Evolutionary conservation across 805 yeast species (phyloP).

Genomic region (Wickerhamiella nectarea): DNA sequence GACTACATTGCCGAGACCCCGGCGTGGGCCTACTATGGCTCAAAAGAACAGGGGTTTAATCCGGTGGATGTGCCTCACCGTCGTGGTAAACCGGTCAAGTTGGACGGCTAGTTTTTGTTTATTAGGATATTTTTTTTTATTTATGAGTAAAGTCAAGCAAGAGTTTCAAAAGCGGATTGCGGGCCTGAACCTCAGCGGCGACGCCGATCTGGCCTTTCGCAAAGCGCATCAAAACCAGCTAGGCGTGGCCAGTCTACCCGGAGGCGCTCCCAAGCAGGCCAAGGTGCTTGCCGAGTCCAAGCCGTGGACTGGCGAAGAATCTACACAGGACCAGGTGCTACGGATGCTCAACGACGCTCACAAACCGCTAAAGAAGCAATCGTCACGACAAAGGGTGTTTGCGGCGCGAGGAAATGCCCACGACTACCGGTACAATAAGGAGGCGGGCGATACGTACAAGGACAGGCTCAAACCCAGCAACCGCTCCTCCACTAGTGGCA

Average conservation of each 20-base stretch:
- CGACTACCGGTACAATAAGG: conserved; percentile 43
- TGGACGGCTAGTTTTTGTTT: neutral
- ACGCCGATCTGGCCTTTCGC: conserved; percentile 27
- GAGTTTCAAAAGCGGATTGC: conserved; percentile 7
- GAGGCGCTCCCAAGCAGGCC: conserved; percentile 32
- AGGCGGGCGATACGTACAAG: conserved; percentile 19
- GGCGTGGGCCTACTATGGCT: conserved; percentile 82
- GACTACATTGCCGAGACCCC: conserved; percentile 78
- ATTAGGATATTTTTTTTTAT: neutral
- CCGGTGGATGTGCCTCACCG: conserved; percentile 55
- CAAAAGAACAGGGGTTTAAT: conserved; percentile 73
- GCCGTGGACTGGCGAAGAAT: conserved; percentile 52
- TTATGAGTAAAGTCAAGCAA: neutral
- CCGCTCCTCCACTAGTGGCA: conserved; percentile 10
- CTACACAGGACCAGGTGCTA: conserved; percentile 32
- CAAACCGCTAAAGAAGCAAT: conserved; percentile 26
- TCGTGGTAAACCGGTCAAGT: conserved; percentile 29
- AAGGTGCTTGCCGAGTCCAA: conserved; percentile 36
- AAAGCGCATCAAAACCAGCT: conserved; percentile 30
- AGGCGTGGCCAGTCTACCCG: conserved; percentile 32
- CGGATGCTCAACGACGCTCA: conserved; percentile 45
- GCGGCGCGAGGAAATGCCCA: conserved; percentile 52
- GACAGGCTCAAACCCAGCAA: conserved; percentile 11
- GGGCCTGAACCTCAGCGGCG: conserved; percentile 10
- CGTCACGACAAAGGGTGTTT: conserved; percentile 32